phyloP scores from a whole-genome alignment of 2,329 filamentous ascomycete genomes.

The Penicillium rolfsii region DNA sequence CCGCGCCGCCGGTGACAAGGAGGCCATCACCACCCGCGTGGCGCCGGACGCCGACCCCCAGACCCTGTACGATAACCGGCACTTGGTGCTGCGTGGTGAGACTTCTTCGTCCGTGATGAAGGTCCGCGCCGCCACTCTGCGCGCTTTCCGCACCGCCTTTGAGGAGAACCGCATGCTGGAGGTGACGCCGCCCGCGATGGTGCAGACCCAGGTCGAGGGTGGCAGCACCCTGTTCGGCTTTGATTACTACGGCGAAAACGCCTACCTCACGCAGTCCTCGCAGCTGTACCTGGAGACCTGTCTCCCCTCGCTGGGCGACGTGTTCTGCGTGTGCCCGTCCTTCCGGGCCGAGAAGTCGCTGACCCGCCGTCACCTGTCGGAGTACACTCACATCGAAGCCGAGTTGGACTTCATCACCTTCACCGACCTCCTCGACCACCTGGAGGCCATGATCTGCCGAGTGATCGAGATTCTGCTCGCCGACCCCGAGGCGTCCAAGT shows the following conservation, averaged over 20 bases:
- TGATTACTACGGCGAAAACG: slow-evolving; percentile 84
- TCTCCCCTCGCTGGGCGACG: slow-evolving; percentile 85
- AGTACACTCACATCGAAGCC: slow-evolving; percentile 96
- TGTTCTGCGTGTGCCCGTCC: slow-evolving; percentile 97
- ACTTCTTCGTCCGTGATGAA: slow-evolving; percentile 83
- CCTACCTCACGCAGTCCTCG: slow-evolving; percentile 94
- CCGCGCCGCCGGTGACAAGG: slow-evolving; percentile 80
- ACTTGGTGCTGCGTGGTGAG: slow-evolving; percentile 84
- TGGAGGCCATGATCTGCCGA: slow-evolving; percentile 84
- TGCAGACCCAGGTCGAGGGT: slow-evolving; percentile 94
- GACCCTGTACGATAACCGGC: slow-evolving; percentile 77
- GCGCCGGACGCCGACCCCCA: slow-evolving; percentile 70
- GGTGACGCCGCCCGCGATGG: slow-evolving; percentile 85
- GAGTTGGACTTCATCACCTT: slow-evolving; percentile 97
- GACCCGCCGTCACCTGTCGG: slow-evolving; percentile 89
- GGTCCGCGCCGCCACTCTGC: slow-evolving; percentile 78
- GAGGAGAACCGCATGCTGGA: slow-evolving; percentile 77
- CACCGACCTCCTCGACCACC: slow-evolving; percentile 79
- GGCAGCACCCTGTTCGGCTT: slow-evolving; percentile 89
- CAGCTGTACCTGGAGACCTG: slow-evolving; percentile 98
- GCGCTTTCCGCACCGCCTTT: slow-evolving; percentile 78
- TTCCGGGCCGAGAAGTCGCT: slow-evolving; percentile 97
- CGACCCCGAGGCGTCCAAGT: slow-evolving; percentile 71
- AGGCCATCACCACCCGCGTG: slow-evolving; percentile 86
- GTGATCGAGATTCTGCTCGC: slow-evolving; percentile 78